Evolutionary conservation across 2,329 filamentous ascomycete genomes (phyloP).

Genomic region (Monosporascus sp.): DNA sequence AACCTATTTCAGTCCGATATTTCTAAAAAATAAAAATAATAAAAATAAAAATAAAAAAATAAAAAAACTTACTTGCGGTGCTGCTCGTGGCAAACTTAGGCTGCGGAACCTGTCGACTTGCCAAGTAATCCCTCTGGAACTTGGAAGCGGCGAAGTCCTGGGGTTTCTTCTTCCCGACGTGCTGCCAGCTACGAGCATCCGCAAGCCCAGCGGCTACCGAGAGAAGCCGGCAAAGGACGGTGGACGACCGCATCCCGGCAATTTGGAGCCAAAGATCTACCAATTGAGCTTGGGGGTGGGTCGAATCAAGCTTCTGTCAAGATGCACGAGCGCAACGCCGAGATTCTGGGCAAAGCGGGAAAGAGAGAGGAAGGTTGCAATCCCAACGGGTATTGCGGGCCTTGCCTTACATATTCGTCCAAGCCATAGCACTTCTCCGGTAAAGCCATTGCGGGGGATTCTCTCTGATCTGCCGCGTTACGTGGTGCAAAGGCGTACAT

Average conservation of each 20-base stretch:
- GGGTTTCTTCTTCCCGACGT: slow-evolving; percentile 25
- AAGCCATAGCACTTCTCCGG: no score
- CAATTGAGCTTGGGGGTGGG: not conserved
- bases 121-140: slow-evolving; percentile 17
- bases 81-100: slow-evolving; percentile 24
- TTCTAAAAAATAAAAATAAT: no score
- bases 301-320: not conserved
- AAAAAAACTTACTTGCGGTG: slow-evolving; percentile 24
- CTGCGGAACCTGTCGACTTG: slow-evolving; percentile 16
- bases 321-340: not conserved
- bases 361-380: not conserved
- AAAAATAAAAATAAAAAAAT: no score
- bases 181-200: slow-evolving; percentile 23
- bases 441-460: no score
- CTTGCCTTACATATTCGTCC: no score
- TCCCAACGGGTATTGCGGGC: no score
- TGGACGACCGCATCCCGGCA: slow-evolving; percentile 19
- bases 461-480: no score
- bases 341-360: not conserved
- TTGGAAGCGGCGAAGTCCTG: slow-evolving; percentile 3
- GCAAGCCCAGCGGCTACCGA: slow-evolving; percentile 14
- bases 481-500: no score
- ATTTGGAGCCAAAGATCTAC: not conserved
- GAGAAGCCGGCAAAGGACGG: slow-evolving; percentile 17
- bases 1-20: not conserved